Base-by-base conservation (phyloP, 2,329 filamentous ascomycete genomes). In the Diplodia scrobiculata region DNA sequence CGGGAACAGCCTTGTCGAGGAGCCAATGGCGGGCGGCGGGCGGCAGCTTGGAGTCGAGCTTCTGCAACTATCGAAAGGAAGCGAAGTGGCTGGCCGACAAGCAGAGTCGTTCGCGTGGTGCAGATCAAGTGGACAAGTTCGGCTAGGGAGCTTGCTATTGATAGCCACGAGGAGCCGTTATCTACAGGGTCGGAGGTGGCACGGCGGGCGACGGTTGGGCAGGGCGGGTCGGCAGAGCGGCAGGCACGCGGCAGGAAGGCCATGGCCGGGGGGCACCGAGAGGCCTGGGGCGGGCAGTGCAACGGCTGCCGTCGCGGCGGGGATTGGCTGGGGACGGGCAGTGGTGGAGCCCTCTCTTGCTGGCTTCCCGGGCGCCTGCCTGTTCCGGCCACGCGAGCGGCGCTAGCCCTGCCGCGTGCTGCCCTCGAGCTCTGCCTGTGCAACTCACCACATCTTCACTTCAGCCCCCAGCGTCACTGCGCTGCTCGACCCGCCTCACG, bases 281-380 rank as follows among this genome's bases (percentile, higher is more conserved):
- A 21, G 21, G 21, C 21, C 1, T 21, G 1, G 58, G 41, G 41
- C n/a, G 58, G 41, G 41, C n/a, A 48, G 25, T 4, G 25, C 5
- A 21, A 32, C 36, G 54, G 54, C 19, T 19, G 14, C 25, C 34
- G 34, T 3, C 6, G 34, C 34, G 2, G 32, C 1, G 36, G 17
- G 14, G 41, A 34, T 17, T 11, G 9, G 58, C 32, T 50, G 45
- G 50, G 2, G 45, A 34, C 47, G 58, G 21, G 38, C n/a, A 25
- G 52, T 32, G 14, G 25, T 14, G 11, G 50, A 36, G 7, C 27
- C 17, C 29, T 21, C 17, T 45, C 41, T 11, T 47, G 55, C 55
- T 59, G 55, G 55, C 55, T 13, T 14, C 10, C 41, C 45, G 36
- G 21, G 58, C 58, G 58, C 58, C 58, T 62, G 41, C 58, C 58